Evolutionary conservation across 768 basidiomycete species (phyloP), one percentile per base, ranked within the genome.

Genomic region (Suillus discolor): DNA sequence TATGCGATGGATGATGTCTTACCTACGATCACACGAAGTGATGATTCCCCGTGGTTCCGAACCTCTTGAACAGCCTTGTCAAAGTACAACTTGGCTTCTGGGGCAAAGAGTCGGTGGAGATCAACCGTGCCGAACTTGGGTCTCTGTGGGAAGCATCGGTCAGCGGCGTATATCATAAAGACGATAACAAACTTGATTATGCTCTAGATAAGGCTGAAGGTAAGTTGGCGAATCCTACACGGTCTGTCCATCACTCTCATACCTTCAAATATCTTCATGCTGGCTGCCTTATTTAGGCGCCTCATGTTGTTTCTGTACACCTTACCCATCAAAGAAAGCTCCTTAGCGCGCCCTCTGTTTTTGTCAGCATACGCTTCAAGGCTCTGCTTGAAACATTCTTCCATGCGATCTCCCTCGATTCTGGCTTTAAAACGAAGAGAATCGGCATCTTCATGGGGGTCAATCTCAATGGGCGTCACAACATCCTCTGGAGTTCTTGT

Each of bases 21-120:
- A 89, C 93, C 93, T 62, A 95, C 93, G 69, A 97, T 96, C 64
- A 96, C 79, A 63, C 83, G 81, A 8, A 96, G 68, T 71, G 90
- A 83, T 9, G 77, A 70, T 62, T 87, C 82, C 2, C 89, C 90
- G 28, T 80, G 76, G 38, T 72, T 73, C 61, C 87, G 87, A 6
- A 90, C 91, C 34, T 82, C 74, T 70, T 84, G 75, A 36, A 96
- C 84, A 7, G 90, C 90, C 7, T 74, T 65, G 73, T 94, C 91
- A 0, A 90, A 88, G 63, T 83, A 82, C 45, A 82, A 76, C 57
- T 95, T 87, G n/a, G 93, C 92, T 78, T 97, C 95, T 72, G 91
- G 90, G 61, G 95, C 94, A 75, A 90, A 94, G 2, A 96, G 80
- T 2, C 93, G 92, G 73, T 96, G 94, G 38, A 96, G 78, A 75